Evolutionary conservation across 2,329 filamentous ascomycete species (phyloP).

Genomic region (Phaeosphaeria sp.): DNA sequence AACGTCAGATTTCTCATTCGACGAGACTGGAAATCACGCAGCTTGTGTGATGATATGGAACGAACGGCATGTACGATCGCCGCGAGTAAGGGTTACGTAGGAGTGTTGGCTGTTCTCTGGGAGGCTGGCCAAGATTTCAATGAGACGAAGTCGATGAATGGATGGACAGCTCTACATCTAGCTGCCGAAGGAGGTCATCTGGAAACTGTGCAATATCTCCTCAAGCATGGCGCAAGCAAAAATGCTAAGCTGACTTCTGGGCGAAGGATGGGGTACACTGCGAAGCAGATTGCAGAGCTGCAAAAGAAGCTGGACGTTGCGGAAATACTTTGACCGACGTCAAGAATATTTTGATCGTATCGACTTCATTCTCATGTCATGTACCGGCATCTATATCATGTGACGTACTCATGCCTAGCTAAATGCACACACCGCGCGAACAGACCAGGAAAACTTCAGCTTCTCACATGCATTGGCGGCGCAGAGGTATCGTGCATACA

Average conservation of each 20-base stretch:
- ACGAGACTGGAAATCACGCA: slow-evolving; percentile 8
- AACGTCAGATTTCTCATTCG: slow-evolving; percentile 16
- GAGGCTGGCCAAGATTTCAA: slow-evolving; percentile 19
- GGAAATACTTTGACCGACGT: neutral
- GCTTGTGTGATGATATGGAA: slow-evolving; percentile 11
- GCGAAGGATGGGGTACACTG: slow-evolving; percentile 10
- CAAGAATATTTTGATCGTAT: too few species aligned
- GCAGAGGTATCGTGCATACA: too few species aligned
- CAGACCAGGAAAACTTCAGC: too few species aligned
- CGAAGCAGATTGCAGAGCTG: slow-evolving; percentile 17
- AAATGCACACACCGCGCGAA: too few species aligned
- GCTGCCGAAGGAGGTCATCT: slow-evolving; percentile 18
- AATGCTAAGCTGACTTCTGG: slow-evolving; percentile 11
- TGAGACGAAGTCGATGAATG: slow-evolving; percentile 14
- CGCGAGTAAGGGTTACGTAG: slow-evolving; percentile 15
- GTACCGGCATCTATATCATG: too few species aligned
- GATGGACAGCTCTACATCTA: slow-evolving; percentile 24
- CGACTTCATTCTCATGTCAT: too few species aligned
- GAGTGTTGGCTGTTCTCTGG: slow-evolving; percentile 18
- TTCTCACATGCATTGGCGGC: too few species aligned
- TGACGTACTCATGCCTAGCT: too few species aligned
- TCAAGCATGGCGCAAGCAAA: slow-evolving; percentile 17
- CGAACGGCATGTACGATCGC: slow-evolving; percentile 21
- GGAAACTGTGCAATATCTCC: slow-evolving; percentile 15
- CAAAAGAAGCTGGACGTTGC: slow-evolving; percentile 8